phyloP scores from a whole-genome alignment of 176 grass and related monocot genomes.

The Canna indica region DNA sequence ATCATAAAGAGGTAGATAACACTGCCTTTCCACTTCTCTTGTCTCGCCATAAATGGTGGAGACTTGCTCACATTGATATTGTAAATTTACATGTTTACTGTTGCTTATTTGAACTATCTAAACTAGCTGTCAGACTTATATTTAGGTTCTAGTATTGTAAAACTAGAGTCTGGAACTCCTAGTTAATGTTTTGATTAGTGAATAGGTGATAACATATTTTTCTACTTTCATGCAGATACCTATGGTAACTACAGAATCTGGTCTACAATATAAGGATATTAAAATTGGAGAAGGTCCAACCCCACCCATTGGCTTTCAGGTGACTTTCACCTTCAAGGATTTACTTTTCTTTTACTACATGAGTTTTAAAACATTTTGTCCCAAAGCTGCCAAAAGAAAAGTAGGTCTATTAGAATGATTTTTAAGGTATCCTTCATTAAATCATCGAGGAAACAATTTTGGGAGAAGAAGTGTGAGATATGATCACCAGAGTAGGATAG shows the following conservation, averaged over 20 bases:
- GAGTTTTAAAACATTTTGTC: too few relatives aligned
- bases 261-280: slow-evolving; percentile 90
- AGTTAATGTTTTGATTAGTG: neutral
- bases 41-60: neutral
- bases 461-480: too few relatives aligned
- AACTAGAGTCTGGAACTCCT: neutral
- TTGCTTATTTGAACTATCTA: neutral
- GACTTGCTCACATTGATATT: neutral
- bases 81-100: neutral
- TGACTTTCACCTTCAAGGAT: neutral
- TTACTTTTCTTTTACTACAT: neutral
- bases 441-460: too few relatives aligned
- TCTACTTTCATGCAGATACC: slow-evolving; percentile 35
- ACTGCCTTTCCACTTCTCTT: too few relatives aligned
- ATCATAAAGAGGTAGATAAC: too few relatives aligned
- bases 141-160: neutral
- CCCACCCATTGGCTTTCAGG: slow-evolving; percentile 86
- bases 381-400: too few relatives aligned
- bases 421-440: too few relatives aligned
- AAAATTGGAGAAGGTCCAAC: slow-evolving; percentile 61
- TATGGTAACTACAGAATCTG: slow-evolving; percentile 82
- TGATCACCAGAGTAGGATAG: too few relatives aligned
- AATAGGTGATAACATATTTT: neutral
- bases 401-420: too few relatives aligned
- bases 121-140: neutral